Evolutionary conservation across 345 rosid genomes (phyloP).

Genomic region (Psidium guajava): DNA sequence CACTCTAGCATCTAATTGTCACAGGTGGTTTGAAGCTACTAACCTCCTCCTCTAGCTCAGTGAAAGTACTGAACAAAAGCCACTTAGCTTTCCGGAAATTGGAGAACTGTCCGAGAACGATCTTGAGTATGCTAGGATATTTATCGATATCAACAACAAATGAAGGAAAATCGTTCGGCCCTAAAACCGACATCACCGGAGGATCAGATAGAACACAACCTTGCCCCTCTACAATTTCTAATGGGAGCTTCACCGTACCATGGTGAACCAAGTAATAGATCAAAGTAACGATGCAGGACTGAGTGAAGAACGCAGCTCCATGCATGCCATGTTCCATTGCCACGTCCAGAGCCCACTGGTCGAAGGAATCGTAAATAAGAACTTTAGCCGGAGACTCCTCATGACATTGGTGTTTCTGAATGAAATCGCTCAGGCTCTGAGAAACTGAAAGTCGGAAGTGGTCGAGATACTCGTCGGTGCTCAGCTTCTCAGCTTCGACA

Average conservation of each 20-base stretch:
- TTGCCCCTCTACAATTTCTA: not conserved
- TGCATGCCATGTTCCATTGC: not conserved
- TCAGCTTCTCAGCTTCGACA: not conserved
- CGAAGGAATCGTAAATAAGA: constrained; percentile 27
- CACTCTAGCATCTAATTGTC: not conserved
- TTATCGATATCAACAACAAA: constrained; percentile 11
- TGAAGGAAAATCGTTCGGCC: constrained; percentile 27
- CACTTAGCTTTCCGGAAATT: constrained; percentile 20
- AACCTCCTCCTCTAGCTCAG: constrained; percentile 40
- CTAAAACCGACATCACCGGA: constrained; percentile 21
- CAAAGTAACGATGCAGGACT: constrained; percentile 5
- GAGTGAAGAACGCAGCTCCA: constrained; percentile 16
- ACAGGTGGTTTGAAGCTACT: constrained; percentile 21
- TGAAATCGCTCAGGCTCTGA: constrained; percentile 11
- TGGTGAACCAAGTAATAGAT: constrained; percentile 5
- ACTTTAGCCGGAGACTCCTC: constrained; percentile 8
- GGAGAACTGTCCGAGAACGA: constrained; percentile 15
- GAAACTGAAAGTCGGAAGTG: constrained; percentile 9
- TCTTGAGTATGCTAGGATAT: constrained; percentile 2
- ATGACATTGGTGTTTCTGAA: constrained; percentile 4
- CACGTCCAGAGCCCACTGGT: constrained; percentile 24
- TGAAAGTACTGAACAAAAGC: constrained; percentile 37
- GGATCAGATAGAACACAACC: not conserved
- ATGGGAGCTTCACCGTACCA: constrained; percentile 11
- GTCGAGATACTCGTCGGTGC: not conserved